phyloP scores from a whole-genome alignment of 495 filamentous ascomycete genomes.

The Friedmanniomyces simplex region DNA sequence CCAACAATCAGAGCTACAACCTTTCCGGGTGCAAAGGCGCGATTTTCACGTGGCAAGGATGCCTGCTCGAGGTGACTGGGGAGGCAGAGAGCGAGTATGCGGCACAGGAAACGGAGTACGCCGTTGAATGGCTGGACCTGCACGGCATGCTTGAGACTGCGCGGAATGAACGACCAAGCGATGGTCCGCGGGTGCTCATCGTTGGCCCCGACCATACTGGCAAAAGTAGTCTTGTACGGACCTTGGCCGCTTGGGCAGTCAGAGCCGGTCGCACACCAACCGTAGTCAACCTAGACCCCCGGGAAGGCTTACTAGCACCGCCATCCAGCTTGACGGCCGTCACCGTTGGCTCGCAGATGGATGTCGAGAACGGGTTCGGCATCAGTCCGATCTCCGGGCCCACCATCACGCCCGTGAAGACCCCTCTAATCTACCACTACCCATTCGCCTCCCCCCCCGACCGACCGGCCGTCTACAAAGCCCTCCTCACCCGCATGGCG shows the following conservation, averaged over 20 bases:
- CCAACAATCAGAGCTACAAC: slow-evolving; percentile 64
- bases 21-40: slow-evolving; percentile 77
- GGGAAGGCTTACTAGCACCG: slow-evolving; percentile 73
- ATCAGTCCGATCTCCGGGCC: slow-evolving; percentile 84
- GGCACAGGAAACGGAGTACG: slow-evolving; percentile 77
- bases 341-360: slow-evolving; percentile 72
- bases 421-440: slow-evolving; percentile 87
- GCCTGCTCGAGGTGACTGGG: slow-evolving; percentile 63
- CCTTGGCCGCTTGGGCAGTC: slow-evolving; percentile 71
- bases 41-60: slow-evolving; percentile 86
- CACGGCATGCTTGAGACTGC: slow-evolving; percentile 73
- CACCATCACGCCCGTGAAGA: slow-evolving; percentile 74
- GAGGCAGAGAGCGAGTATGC: slow-evolving; percentile 60
- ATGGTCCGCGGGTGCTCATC: slow-evolving; percentile 67
- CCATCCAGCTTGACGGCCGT: slow-evolving; percentile 79
- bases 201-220: slow-evolving; percentile 72
- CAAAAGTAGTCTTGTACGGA: slow-evolving; percentile 76
- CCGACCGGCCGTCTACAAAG: slow-evolving; percentile 59
- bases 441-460: slow-evolving; percentile 66
- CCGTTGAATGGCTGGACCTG: slow-evolving; percentile 62
- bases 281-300: slow-evolving; percentile 77
- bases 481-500: slow-evolving; percentile 64
- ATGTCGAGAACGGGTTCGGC: slow-evolving; percentile 86
- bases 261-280: slow-evolving; percentile 66
- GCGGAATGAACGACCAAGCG: slow-evolving; percentile 28